Evolutionary conservation across 2,329 filamentous ascomycete species (phyloP), one percentile per base, ranked within the genome.

Genomic region (Neopestalotiopsis sp.): DNA sequence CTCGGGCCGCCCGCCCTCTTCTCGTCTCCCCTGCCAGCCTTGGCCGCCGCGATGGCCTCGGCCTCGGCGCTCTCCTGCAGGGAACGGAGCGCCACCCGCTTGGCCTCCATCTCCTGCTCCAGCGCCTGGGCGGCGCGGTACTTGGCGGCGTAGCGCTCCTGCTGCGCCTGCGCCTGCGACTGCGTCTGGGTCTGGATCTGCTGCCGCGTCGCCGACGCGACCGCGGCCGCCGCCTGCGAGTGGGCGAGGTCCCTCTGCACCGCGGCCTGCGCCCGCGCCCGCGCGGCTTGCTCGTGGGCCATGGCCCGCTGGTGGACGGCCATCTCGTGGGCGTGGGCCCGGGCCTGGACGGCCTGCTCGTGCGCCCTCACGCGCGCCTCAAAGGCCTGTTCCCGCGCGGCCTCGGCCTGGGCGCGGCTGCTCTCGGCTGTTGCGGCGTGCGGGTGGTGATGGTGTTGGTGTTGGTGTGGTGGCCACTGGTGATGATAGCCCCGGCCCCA

Each of bases 51-150:
- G 38, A 65, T 58, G 17, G 66, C 62, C 49, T 68, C 74, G 12
- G 71, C 67, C 63, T 66, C n/a, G 12, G 66, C 34, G 12, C 30
- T 49, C 64, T 68, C 66, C 56, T 69, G 59, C 42, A 72, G 63
- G n/a, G 38, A 49, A 38, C 20, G 45, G 14, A 67, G 17, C 24
- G 40, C 40, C 1, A 20, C 42, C 34, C 49, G 20, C 42, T 69
- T 69, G 32, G 74, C 76, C 68, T 82, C 78, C 56, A 85, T 75
- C 71, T 82, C 80, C 69, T 72, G 76, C 66, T 80, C 79, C 61
- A 82, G 70, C 0, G 74, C 74, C 42, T 79, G 78, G 1, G 78
- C 80, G 0, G 73, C 75, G 1, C 73, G 73, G 73, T 84, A 83
- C 74, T 81, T 83, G 45, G 74, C 78, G 17, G 74, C 49, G 32